Evolutionary conservation across 1,284 basidiomycete species (phyloP).

Genomic region (Stygiomarasmius scandens): DNA sequence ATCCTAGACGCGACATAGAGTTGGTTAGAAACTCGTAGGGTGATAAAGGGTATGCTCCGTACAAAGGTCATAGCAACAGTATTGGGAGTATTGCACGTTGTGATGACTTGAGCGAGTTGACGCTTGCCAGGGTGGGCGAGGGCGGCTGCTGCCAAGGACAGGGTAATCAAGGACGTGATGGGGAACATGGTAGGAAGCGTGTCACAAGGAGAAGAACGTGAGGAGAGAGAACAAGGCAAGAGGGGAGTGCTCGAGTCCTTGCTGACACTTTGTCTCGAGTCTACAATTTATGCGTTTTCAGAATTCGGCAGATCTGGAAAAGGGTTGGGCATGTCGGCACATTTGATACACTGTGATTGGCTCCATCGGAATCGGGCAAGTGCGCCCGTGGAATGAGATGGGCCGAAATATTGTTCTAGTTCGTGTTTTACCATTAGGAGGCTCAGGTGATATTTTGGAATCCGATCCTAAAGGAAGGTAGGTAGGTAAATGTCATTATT

Average conservation of each 20-base stretch:
- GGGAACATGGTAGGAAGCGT: neutral
- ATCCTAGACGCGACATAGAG: conserved; percentile 24
- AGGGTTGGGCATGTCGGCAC: neutral
- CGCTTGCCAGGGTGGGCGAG: neutral
- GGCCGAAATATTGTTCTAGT: no score
- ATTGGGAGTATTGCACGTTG: conserved; percentile 35
- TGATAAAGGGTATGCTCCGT: conserved; percentile 12
- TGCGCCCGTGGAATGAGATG: neutral
- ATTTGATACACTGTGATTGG: neutral
- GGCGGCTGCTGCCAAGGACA: neutral
- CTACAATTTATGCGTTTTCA: neutral
- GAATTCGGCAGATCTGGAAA: neutral
- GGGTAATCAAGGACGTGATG: neutral
- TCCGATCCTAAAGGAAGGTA: no score
- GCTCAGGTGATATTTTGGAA: no score
- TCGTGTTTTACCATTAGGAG: no score
- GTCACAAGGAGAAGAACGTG: neutral
- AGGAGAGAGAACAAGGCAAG: neutral
- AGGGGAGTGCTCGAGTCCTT: neutral
- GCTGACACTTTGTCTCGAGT: neutral
- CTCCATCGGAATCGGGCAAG: neutral
- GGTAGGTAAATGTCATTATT: no score
- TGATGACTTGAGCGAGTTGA: conserved; percentile 31
- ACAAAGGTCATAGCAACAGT: conserved; percentile 43
- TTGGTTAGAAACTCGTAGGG: neutral